Base-by-base conservation (phyloP, 202 grass and related monocot species). In the Carex sylvatica region DNA sequence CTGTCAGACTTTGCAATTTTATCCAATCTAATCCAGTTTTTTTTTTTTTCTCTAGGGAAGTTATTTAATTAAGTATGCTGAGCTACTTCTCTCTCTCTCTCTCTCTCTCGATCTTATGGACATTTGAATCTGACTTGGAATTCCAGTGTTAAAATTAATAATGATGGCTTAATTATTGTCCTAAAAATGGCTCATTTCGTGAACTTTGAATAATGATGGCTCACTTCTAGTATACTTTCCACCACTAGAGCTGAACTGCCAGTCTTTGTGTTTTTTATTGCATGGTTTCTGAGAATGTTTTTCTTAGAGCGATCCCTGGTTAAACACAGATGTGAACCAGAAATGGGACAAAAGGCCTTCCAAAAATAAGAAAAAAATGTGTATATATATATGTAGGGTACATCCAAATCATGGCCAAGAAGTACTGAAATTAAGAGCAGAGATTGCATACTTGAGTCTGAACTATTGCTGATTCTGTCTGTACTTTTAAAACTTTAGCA, bases 381-480 rank as follows among this genome's bases (percentile, higher is more conserved):
- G 10, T 47, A 49, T 49, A 63, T 49, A 63, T 61, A 61, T 22
- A 63, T 63, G 1, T 63, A 63, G 20, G 9, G 19, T 2, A 22
- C 20, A 61, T 10, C 28, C 24, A 63, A 63, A 28, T 63, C 61
- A 63, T 28, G 22, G 3, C 9, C 61, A 63, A 63, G 23, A 49
- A 49, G 46, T 49, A 49, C 46, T 28, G 12, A 28, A 63, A 28
- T 10, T 63, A 24, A 63, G 22, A 63, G 28, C 61, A 63, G 23
- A 63, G 61, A 28, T 40, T 42, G 7, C 65, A 70, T 9, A 38
- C 67, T 42, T 56, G 13, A 76, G 51, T 35, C 65, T 4, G 51
- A 76, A 76, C 51, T 76, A 18, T 13, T 73, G 72, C 72, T 35
- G 60, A 79, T 77, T 44, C 40, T 85, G 47, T 33, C 54, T 77